Evolutionary conservation across 495 filamentous ascomycete species (phyloP), one percentile per base, ranked within the genome.

Genomic region (Penicillium roqueforti): DNA sequence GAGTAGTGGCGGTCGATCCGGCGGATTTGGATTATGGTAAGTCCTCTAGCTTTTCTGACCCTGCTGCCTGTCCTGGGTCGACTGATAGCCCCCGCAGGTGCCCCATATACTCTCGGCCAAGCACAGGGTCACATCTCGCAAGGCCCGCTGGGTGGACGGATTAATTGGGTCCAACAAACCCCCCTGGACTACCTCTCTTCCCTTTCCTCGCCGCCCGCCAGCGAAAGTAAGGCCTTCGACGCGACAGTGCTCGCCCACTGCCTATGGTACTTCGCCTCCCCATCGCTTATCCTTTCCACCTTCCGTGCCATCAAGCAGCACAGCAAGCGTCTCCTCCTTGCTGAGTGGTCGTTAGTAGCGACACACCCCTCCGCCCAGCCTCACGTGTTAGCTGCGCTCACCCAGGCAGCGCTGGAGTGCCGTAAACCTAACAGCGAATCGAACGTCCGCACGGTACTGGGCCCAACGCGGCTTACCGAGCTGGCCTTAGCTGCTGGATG

Each of bases 1-100:
- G 67, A 43, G 65, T 82, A 22, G 68, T 66, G 20, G 79, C 74
- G 6, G 49, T 82, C 22, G 80, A 83, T 62, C 79, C 77, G 2
- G 79, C 69, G 9, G 54, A 67, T 0, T 63, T 67, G n/a, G 69
- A 74, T 54, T 82, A 83, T 59, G 79, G 76, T 67, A 48, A 54
- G 55, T 55, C 34, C 45, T 32, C 18, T 47, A 22, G 40, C 54
- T 51, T 51, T 44, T 56, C 47, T 46, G 40, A 10, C 28, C 28
- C 28, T 29, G 28, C 8, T 29, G 28, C 2, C 28, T 29, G 28
- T 29, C 28, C 28, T 10, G 28, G 28, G 9, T 26, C 42, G 28
- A 49, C 52, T 62, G 26, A 62, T 34, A 16, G n/a, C 16, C 40
- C 28, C 37, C 55, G 11, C 48, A 66, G 66, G 63, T 31, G 50